phyloP scores from a whole-genome alignment of 257 asterid species.

The Solanum verrucosum region DNA sequence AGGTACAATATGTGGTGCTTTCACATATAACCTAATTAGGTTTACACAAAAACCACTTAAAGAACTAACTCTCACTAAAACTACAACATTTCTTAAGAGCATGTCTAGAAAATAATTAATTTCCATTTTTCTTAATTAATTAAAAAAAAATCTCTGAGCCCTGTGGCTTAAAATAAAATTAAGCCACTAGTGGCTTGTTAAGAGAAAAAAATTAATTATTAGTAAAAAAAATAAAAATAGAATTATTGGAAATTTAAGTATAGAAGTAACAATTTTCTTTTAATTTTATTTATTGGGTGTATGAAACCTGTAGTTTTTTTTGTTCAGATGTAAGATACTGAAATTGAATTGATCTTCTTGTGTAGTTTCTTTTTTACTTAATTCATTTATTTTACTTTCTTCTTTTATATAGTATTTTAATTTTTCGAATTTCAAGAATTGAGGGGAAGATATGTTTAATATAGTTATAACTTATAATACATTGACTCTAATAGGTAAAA shows the following conservation, averaged over 20 bases:
- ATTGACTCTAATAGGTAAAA: too few relatives aligned
- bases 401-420: neutral
- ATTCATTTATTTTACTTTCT: neutral
- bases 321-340: neutral
- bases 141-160: neutral
- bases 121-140: neutral
- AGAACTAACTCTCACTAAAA: constrained; percentile 37
- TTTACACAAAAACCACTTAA: constrained; percentile 49
- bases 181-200: neutral
- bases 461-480: neutral
- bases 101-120: constrained; percentile 16
- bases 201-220: neutral
- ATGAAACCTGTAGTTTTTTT: neutral
- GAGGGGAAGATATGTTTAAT: neutral
- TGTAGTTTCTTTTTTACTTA: neutral
- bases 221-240: neutral
- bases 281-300: neutral
- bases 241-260: neutral
- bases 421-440: neutral
- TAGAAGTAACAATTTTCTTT: neutral
- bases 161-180: neutral
- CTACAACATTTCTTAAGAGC: constrained; percentile 24
- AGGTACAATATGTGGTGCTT: constrained; percentile 45
- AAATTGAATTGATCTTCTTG: neutral
- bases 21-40: constrained; percentile 50